These are phyloP conservation scores for Annulohypoxylon moriforme DNA, from an alignment of 495 filamentous ascomycete genomes.

Conservation along the genomic window DNA sequence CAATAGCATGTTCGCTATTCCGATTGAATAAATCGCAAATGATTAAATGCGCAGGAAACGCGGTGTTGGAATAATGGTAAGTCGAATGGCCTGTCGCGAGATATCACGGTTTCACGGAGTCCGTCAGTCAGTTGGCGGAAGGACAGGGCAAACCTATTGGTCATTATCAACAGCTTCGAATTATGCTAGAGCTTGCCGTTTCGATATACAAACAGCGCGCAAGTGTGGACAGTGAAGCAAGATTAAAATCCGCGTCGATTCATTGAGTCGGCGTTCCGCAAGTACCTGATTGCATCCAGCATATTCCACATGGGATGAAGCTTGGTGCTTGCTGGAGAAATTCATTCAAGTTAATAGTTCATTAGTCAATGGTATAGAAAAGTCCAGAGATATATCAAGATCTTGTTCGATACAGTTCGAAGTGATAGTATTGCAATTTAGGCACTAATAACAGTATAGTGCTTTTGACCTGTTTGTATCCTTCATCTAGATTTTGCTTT, in stretches of 20 bases:
- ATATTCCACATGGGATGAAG: constrained; percentile 41
- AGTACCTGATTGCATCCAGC: constrained; percentile 29
- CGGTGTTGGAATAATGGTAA: background rate
- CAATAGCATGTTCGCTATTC: background rate
- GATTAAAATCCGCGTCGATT: constrained; percentile 47
- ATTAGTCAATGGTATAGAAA: background rate
- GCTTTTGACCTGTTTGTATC: background rate
- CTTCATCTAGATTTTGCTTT: constrained; percentile 41
- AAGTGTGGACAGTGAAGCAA: constrained; percentile 69
- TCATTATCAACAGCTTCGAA: constrained; percentile 52
- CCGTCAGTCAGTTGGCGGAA: background rate
- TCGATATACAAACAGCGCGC: constrained; percentile 55
- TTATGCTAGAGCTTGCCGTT: constrained; percentile 66
- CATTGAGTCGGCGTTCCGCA: constrained; percentile 40
- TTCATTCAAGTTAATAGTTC: background rate
- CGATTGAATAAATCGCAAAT: background rate
- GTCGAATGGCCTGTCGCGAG: background rate
- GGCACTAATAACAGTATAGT: background rate
- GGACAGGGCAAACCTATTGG: background rate
- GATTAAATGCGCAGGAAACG: background rate
- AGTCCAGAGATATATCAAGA: background rate
- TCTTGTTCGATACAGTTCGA: background rate
- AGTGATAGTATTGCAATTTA: background rate
- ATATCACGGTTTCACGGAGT: background rate
- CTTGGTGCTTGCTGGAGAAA: constrained; percentile 50